These are phyloP conservation scores for Syncephalis fuscata DNA, from an alignment of 371 early-diverging fungal species.

Conservation along the genomic window DNA sequence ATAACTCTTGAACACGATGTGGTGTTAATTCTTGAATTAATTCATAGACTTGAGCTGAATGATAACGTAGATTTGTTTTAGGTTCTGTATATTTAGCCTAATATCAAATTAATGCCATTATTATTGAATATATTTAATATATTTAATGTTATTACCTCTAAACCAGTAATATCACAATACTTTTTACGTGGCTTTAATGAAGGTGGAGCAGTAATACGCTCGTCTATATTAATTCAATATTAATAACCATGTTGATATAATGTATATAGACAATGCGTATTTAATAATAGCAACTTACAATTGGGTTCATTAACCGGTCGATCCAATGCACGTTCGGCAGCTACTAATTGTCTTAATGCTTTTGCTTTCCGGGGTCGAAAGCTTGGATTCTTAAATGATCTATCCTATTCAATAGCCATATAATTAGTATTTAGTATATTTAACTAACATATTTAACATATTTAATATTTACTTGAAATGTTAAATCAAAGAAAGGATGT, in stretches of 20 bases:
- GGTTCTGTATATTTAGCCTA: conserved; percentile 74
- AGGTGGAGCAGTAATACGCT: conserved; percentile 59
- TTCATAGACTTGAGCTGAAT: conserved; percentile 68
- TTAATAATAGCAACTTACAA: conserved; percentile 17
- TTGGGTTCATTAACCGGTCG: conserved; percentile 49
- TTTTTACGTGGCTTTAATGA: conserved; percentile 69
- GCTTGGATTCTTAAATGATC: conserved; percentile 47
- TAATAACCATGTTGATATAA: background rate
- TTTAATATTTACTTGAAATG: too few relatives aligned
- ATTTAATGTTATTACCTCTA: conserved; percentile 26
- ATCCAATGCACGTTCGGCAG: conserved; percentile 43
- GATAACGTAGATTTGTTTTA: conserved; percentile 67
- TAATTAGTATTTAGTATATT: background rate
- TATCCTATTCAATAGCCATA: background rate
- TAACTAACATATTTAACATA: too few relatives aligned
- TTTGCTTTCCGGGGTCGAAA: conserved; percentile 53
- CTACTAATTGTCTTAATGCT: conserved; percentile 58
- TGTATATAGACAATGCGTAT: background rate
- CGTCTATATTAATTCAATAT: conserved; percentile 18
- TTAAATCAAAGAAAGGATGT: background rate
- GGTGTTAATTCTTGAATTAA: conserved; percentile 52
- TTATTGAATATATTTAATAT: background rate
- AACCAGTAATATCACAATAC: conserved; percentile 83
- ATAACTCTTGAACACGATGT: conserved; percentile 63
- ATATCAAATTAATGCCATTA: background rate